Percentiles rank a stretch among this genome's conserved stretches.
Conservation (phyloP, 345 rosid genomes). For the Gossypium raimondii region DNA sequence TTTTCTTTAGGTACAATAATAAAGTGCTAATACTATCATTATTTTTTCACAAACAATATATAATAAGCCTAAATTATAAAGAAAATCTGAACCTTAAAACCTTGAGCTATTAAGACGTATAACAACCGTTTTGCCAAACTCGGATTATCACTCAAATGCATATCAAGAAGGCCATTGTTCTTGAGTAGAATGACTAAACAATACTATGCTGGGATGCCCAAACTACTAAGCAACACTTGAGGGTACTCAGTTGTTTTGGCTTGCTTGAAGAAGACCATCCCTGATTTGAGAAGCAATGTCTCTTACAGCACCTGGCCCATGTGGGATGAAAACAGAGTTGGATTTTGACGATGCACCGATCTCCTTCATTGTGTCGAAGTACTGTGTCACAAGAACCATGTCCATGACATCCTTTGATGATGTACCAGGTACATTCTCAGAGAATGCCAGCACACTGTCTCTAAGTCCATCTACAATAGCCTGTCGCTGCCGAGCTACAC, state of each 20-base stretch:
- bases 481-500: constrained; percentile 52
- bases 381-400: constrained; percentile 75
- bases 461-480: constrained; percentile 57
- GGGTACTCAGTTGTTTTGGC: constrained; percentile 24
- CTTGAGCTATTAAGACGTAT: background rate
- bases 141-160: background rate
- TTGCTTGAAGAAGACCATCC: constrained; percentile 61
- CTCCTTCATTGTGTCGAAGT: constrained; percentile 74
- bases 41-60: background rate
- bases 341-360: constrained; percentile 63
- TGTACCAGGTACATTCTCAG: constrained; percentile 62
- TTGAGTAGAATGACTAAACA: background rate
- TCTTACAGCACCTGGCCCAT: constrained; percentile 68
- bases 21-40: background rate
- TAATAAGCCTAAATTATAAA: background rate
- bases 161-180: background rate
- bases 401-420: constrained; percentile 73
- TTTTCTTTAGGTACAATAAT: background rate
- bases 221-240: background rate
- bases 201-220: background rate
- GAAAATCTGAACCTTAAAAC: background rate
- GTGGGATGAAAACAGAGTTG: constrained; percentile 65
- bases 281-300: constrained; percentile 63
- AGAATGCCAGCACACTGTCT: constrained; percentile 55
- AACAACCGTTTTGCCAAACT: background rate